Percentiles rank a stretch among this genome's conserved stretches.
These are phyloP conservation scores for Puccinia novopanici DNA, from an alignment of 1,284 basidiomycete genomes.

Conservation along the genomic window DNA sequence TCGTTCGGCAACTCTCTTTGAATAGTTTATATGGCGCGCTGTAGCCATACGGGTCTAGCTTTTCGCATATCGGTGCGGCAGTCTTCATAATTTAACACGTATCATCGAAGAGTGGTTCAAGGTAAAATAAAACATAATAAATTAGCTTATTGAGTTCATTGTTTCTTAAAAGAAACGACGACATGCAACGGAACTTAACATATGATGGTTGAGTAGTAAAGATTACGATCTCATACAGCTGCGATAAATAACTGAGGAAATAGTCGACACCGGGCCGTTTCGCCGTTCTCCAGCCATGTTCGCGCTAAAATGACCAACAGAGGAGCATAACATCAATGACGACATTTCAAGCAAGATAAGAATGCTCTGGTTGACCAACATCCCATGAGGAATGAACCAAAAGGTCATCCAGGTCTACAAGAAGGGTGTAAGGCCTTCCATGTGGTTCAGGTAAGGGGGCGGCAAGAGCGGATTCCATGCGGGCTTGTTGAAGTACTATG, in stretches of 20 bases:
- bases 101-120: neutral
- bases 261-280: slow-evolving; percentile 91
- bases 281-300: slow-evolving; percentile 62
- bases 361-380: slow-evolving; percentile 61
- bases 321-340: neutral
- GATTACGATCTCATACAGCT: slow-evolving; percentile 96
- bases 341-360: neutral
- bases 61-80: slow-evolving; percentile 83
- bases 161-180: slow-evolving; percentile 9
- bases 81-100: slow-evolving; percentile 65
- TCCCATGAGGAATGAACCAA: slow-evolving; percentile 91
- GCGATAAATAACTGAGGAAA: slow-evolving; percentile 92
- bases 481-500: slow-evolving; percentile 84
- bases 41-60: slow-evolving; percentile 89
- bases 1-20: slow-evolving; percentile 67
- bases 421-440: slow-evolving; percentile 85
- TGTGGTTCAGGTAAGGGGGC: slow-evolving; percentile 77
- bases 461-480: slow-evolving; percentile 89
- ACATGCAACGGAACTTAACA: slow-evolving; percentile 63
- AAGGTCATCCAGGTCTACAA: slow-evolving; percentile 89
- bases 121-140: slow-evolving; percentile 14
- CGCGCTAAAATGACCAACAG: slow-evolving; percentile 53
- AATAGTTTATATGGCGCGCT: slow-evolving; percentile 86
- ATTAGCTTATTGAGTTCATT: neutral
- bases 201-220: slow-evolving; percentile 90